phyloP scores from a whole-genome alignment of 169 alveolate species.

The Plasmodium sp. region DNA sequence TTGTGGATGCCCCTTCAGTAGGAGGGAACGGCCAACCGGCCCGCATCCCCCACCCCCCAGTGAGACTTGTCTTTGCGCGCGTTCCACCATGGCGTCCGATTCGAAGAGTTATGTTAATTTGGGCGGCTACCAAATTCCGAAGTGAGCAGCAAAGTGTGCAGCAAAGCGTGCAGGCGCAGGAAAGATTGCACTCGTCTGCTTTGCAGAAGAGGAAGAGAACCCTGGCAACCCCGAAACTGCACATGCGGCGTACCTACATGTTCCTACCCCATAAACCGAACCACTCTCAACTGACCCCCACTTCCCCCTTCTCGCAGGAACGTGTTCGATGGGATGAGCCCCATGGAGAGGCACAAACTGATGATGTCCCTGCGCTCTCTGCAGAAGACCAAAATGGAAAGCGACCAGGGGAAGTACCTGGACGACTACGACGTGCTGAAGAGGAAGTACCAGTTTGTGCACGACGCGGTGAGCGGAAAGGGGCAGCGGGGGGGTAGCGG shows the following conservation, averaged over 20 bases:
- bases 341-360: constrained; percentile 46
- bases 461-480: constrained; percentile 29
- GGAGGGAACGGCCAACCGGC: background rate
- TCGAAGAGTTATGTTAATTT: constrained; percentile 18
- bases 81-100: background rate
- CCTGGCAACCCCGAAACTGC: background rate
- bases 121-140: constrained; percentile 44
- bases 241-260: background rate
- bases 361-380: constrained; percentile 51
- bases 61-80: background rate
- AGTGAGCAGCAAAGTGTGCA: background rate
- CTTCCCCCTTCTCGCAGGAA: background rate
- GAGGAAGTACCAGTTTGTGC: constrained; percentile 37
- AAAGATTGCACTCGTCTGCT: background rate
- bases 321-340: constrained; percentile 22
- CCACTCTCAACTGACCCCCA: background rate
- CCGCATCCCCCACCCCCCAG: background rate
- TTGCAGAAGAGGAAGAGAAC: background rate
- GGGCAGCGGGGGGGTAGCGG: too few species aligned
- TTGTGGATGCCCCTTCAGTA: background rate
- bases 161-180: background rate
- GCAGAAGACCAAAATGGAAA: constrained; percentile 22
- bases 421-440: constrained; percentile 39
- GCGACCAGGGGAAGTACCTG: background rate
- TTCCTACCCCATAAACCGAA: background rate